A percentile compares a stretch with the other conserved stretches of the same genome.
Evolutionary conservation across 2,329 filamentous ascomycete genomes (phyloP).

Genomic region (Meredithiella fracta): DNA sequence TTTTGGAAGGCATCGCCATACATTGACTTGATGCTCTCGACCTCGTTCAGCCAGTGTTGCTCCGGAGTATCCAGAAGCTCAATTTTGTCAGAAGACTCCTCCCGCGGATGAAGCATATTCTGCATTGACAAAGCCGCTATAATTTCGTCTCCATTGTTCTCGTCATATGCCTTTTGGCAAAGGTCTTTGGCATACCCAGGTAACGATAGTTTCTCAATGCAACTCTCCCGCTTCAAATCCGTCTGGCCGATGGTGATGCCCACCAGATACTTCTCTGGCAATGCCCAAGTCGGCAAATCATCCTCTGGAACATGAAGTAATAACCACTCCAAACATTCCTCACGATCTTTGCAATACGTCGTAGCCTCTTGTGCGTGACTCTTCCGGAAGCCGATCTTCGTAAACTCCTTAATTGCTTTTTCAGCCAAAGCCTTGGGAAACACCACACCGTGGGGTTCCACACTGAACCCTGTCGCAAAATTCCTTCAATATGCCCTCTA

Average conservation of each 20-base stretch:
- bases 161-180: slow-evolving; percentile 61
- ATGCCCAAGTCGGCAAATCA: slow-evolving; percentile 78
- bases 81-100: slow-evolving; percentile 19
- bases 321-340: slow-evolving; percentile 90
- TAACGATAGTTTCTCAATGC: slow-evolving; percentile 64
- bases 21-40: slow-evolving; percentile 68
- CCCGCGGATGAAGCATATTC: slow-evolving; percentile 23
- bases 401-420: slow-evolving; percentile 54
- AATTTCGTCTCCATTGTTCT: slow-evolving; percentile 53
- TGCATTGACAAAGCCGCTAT: slow-evolving; percentile 69
- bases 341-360: slow-evolving; percentile 72
- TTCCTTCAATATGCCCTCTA: slow-evolving; percentile 58
- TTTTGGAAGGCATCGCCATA: slow-evolving; percentile 57
- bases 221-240: slow-evolving; percentile 64
- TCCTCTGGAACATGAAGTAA: slow-evolving; percentile 95
- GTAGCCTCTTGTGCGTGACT: slow-evolving; percentile 83
- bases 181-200: slow-evolving; percentile 76
- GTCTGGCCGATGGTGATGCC: slow-evolving; percentile 74
- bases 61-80: slow-evolving; percentile 36
- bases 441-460: slow-evolving; percentile 69
- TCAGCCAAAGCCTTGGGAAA: slow-evolving; percentile 43
- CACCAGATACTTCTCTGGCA: slow-evolving; percentile 82
- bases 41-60: slow-evolving; percentile 71
- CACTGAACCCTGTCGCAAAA: slow-evolving; percentile 60
- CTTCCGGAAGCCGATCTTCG: slow-evolving; percentile 66